A percentile compares a stretch with the other conserved stretches of the same genome.
Evolutionary conservation across 1,284 basidiomycete genomes (phyloP).

Genomic region (Marasmius oreades): DNA sequence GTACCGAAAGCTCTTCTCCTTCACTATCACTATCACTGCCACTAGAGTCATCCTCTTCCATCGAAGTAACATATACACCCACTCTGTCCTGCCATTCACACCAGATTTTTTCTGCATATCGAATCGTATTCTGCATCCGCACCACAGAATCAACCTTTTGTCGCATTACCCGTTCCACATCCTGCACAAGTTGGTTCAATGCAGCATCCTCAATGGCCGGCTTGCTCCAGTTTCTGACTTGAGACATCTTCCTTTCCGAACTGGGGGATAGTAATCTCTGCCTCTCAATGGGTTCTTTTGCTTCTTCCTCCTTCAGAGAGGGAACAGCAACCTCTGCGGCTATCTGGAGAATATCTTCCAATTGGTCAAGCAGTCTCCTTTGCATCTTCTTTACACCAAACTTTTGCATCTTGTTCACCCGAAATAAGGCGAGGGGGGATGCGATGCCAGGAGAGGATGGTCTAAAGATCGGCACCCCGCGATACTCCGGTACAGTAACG

Average conservation of each 20-base stretch:
- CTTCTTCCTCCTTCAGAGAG: slow-evolving; percentile 86
- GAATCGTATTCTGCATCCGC: slow-evolving; percentile 96
- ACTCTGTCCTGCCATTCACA: slow-evolving; percentile 96
- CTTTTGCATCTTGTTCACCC: slow-evolving; percentile 71
- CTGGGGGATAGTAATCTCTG: slow-evolving; percentile 85
- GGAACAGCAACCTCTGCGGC: slow-evolving; percentile 87
- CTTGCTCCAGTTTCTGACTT: slow-evolving; percentile 81
- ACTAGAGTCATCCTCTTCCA: slow-evolving; percentile 48
- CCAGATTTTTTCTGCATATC: slow-evolving; percentile 96
- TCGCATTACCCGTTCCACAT: slow-evolving; percentile 85
- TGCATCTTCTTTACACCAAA: slow-evolving; percentile 81
- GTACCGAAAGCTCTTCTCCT: slow-evolving; percentile 24
- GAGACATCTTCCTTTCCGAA: slow-evolving; percentile 81
- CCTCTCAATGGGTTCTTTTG: slow-evolving; percentile 87
- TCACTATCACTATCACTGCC: slow-evolving; percentile 33
- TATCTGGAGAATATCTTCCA: slow-evolving; percentile 80
- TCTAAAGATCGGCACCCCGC: slow-evolving; percentile 79
- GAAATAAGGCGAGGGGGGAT: slow-evolving; percentile 71
- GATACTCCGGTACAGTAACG: slow-evolving; percentile 70
- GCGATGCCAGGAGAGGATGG: slow-evolving; percentile 58
- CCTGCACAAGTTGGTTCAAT: slow-evolving; percentile 76
- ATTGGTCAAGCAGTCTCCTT: slow-evolving; percentile 75
- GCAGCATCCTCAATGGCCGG: slow-evolving; percentile 86
- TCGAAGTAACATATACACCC: slow-evolving; percentile 59
- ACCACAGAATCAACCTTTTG: slow-evolving; percentile 95